Conservation (phyloP, 2,329 filamentous ascomycete genomes). For the Aspergillus carbonarius region DNA sequence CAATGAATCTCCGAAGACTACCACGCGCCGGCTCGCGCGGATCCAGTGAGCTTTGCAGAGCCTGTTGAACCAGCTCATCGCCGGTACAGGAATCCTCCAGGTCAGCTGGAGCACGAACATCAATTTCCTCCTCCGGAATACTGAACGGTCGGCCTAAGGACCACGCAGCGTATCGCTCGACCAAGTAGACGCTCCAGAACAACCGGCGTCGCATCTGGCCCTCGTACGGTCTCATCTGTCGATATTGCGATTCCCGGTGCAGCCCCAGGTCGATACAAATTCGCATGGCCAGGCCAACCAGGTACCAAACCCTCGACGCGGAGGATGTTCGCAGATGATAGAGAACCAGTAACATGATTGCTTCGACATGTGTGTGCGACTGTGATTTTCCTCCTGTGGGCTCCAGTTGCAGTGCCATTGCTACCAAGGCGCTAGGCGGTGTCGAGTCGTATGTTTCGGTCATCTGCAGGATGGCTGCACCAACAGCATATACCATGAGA, state of each 20-base stretch:
- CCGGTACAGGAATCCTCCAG: conserved; percentile 13
- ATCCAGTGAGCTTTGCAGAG: background rate
- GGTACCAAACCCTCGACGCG: conserved; percentile 26
- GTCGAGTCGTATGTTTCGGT: conserved; percentile 19
- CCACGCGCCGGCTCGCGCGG: background rate
- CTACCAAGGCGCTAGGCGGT: conserved; percentile 12
- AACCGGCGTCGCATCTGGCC: conserved; percentile 24
- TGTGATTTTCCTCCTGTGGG: conserved; percentile 11
- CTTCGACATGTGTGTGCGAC: conserved; percentile 20
- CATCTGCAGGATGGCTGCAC: conserved; percentile 19
- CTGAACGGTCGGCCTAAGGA: conserved; percentile 33
- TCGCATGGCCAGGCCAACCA: conserved; percentile 27
- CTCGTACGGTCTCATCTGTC: conserved; percentile 12
- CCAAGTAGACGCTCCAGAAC: conserved; percentile 34
- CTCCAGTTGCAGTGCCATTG: conserved; percentile 16
- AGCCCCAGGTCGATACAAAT: conserved; percentile 28
- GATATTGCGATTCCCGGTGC: conserved; percentile 21
- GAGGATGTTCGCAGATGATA: conserved; percentile 25
- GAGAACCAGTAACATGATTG: conserved; percentile 23
- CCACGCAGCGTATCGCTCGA: conserved; percentile 29
- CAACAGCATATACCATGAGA: conserved; percentile 26
- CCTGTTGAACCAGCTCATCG: background rate
- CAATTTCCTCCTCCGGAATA: conserved; percentile 35
- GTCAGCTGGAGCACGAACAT: conserved; percentile 22
- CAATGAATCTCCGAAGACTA: conserved; percentile 13